Conservation (phyloP, 1,139 yeast genomes). For the Kurtzmaniella quercitrusa region DNA sequence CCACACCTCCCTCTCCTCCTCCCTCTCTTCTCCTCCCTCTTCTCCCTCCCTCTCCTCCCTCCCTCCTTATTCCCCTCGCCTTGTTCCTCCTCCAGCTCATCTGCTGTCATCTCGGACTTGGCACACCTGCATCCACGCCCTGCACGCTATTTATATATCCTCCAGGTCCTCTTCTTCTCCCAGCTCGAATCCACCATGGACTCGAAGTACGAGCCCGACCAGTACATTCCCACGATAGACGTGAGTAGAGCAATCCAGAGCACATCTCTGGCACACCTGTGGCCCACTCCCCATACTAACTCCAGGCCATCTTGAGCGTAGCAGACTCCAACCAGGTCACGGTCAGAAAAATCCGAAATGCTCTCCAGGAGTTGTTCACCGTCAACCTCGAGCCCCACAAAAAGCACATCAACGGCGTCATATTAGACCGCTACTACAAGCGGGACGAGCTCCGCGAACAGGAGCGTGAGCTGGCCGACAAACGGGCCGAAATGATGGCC, state of each 20-base stretch:
- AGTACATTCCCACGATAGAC: constrained; percentile 65
- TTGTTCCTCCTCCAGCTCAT: constrained; percentile 5
- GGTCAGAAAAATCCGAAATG: constrained; percentile 66
- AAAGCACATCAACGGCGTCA: constrained; percentile 55
- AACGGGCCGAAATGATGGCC: constrained; percentile 28
- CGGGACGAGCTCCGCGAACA: constrained; percentile 35
- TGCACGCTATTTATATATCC: background rate
- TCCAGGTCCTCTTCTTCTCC: background rate
- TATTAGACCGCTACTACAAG: constrained; percentile 55
- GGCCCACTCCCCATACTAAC: constrained; percentile 19
- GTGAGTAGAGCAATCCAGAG: too few relatives aligned
- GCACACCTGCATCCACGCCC: background rate
- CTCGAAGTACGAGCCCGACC: constrained; percentile 19
- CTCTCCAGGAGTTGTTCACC: constrained; percentile 63
- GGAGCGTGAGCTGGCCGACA: constrained; percentile 23
- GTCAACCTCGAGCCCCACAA: constrained; percentile 50
- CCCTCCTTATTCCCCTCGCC: constrained; percentile 3
- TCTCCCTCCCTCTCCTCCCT: background rate
- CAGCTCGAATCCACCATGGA: constrained; percentile 10
- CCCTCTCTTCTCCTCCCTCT: constrained; percentile 8
- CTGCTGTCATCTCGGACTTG: background rate
- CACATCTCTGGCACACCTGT: too few relatives aligned
- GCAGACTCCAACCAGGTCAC: constrained; percentile 70
- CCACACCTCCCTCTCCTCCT: background rate
- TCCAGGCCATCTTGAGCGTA: constrained; percentile 66